Conservation (phyloP, 2,329 filamentous ascomycete species). For the Neofusicoccum parvum region DNA sequence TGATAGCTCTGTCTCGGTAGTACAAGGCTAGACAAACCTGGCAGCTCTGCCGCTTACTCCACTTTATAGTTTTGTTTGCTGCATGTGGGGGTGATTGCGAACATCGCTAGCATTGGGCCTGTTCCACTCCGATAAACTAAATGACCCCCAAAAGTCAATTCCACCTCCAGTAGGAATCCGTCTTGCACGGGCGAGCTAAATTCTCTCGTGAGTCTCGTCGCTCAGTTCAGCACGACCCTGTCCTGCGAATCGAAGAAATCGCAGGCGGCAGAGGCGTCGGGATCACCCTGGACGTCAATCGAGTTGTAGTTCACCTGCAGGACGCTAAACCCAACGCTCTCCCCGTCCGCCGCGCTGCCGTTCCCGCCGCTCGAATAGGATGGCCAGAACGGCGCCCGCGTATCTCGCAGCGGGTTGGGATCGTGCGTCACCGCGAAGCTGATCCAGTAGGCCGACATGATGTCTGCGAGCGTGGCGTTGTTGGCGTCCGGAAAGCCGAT, state of each 20-base stretch:
- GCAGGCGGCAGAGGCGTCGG: neutral
- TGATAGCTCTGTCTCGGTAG: neutral
- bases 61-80: neutral
- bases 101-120: neutral
- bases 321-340: conserved; percentile 38
- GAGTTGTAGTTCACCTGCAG: conserved; percentile 5
- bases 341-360: conserved; percentile 36
- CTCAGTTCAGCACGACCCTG: neutral
- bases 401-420: conserved; percentile 34
- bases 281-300: conserved; percentile 3
- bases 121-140: neutral
- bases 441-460: conserved; percentile 38
- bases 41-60: no score
- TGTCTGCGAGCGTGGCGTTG: conserved; percentile 36
- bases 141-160: no score
- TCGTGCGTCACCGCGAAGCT: conserved; percentile 38
- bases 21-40: no score
- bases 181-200: no score
- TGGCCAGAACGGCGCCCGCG: conserved; percentile 32
- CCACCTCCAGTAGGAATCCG: no score
- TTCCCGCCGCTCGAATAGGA: conserved; percentile 25
- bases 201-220: no score
- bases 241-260: conserved; percentile 4
- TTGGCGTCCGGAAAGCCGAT: conserved; percentile 19
- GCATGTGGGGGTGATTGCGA: neutral